Conservation (phyloP, 2,329 filamentous ascomycete species). For the Chrysoporthe austroafricana region DNA sequence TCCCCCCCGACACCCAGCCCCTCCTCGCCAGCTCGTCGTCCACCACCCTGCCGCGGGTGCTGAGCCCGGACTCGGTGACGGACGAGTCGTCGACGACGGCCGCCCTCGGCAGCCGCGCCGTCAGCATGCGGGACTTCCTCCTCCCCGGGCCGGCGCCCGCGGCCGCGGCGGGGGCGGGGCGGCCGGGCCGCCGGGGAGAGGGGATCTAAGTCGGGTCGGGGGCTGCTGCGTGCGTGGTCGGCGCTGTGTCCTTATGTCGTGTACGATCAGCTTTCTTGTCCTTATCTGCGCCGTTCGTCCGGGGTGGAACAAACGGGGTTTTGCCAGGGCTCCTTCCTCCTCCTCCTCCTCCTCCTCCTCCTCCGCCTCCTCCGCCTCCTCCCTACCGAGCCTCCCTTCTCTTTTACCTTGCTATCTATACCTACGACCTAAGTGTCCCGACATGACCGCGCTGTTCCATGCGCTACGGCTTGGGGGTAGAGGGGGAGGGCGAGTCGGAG, state of each 20-base stretch:
- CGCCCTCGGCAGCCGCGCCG: conserved; percentile 12
- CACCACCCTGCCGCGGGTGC: conserved; percentile 5
- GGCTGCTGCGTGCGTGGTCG: not conserved
- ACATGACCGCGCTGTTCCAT: no score
- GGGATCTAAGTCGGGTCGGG: not conserved
- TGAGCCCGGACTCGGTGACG: conserved; percentile 11
- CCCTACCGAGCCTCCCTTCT: not conserved
- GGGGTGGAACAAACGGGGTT: not conserved
- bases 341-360: not conserved
- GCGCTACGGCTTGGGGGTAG: no score
- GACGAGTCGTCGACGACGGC: conserved; percentile 3
- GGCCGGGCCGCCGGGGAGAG: not conserved
- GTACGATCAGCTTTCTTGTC: not conserved
- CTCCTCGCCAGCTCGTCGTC: conserved; percentile 17
- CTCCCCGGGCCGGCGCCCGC: conserved; percentile 9
- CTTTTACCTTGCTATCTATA: not conserved
- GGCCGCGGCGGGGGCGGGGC: not conserved
- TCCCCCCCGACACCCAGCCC: conserved; percentile 22
- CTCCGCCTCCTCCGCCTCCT: not conserved
- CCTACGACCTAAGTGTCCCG: not conserved
- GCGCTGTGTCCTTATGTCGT: not conserved
- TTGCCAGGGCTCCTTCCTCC: not conserved
- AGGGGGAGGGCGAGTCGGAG: no score
- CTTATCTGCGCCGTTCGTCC: not conserved
- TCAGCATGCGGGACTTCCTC: conserved; percentile 20